These are phyloP conservation scores for Botryotinia globosa DNA, from an alignment of 2,329 filamentous ascomycete species.

Conservation along the genomic window DNA sequence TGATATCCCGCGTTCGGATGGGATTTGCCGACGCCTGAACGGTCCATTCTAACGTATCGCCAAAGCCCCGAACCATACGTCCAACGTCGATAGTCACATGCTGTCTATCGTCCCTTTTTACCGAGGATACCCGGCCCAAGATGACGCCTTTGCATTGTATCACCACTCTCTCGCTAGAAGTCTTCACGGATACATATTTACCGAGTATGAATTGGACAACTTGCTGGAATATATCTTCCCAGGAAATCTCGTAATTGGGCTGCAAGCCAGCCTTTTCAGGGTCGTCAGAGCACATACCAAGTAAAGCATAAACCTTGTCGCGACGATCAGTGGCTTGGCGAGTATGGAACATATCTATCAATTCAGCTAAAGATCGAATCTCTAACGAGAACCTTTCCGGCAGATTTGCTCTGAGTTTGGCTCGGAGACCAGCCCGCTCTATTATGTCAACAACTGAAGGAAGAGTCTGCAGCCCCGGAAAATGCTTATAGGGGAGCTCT, in stretches of 20 bases:
- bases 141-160: fast-evolving
- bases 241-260: not conserved
- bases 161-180: fast-evolving
- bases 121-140: not conserved
- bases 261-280: not conserved
- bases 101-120: not conserved
- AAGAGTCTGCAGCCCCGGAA: too few species aligned
- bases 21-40: not conserved
- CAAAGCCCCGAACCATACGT: too few species aligned
- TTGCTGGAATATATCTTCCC: not conserved
- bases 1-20: not conserved
- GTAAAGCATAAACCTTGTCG: not conserved
- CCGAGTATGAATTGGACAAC: not conserved
- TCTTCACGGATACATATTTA: fast-evolving
- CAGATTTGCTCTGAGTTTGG: not conserved
- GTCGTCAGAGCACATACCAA: not conserved
- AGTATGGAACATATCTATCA: not conserved
- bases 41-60: not conserved
- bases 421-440: not conserved
- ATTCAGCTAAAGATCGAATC: not conserved
- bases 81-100: too few species aligned
- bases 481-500: too few species aligned
- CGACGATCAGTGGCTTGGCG: fast-evolving
- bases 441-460: fast-evolving
- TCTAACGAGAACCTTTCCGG: fast-evolving